Evolutionary conservation across 2,329 filamentous ascomycete genomes (phyloP), one percentile per base, ranked within the genome.

Genomic region (Phialophora macrospora): DNA sequence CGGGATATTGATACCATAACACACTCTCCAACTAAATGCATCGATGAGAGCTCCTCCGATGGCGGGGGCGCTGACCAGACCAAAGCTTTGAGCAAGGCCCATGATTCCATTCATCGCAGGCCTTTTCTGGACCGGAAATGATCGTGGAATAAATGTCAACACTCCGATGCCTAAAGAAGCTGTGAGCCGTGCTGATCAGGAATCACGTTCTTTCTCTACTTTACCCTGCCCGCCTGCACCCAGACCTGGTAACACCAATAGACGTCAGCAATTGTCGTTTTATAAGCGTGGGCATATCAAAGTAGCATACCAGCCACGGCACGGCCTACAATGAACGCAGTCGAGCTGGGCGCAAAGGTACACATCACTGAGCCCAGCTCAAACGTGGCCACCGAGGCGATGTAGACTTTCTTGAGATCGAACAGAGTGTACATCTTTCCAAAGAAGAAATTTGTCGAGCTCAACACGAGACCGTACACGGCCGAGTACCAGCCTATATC

Each of bases 301-400:
- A 44, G 38, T 5, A 44, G 38, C 52, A 55, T 30, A 55, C 52
- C 52, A 26, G 52, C 28, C 2, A 55, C 22, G 5, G 52, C 52
- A 17, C 52, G 24, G n/a, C 52, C 52, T 11, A 55, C 17, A 17
- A 55, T 55, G 26, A 55, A 55, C 22, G 30, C 26, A 7, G 7
- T 34, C 28, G 52, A 55, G 12, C 24, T 55, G n/a, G 52, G 28
- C 4, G 52, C 52, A n/a, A 75, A 72, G 7, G 73, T 77, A 66
- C 82, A 84, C 56, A 85, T 74, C 17, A 81, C 74, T 12, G 78
- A 81, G 22, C 83, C 83, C 60, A 83, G 52, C 69, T 84, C 82
- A 72, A 84, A 85, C 70, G 83, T 79, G 66, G 76, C 71, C 26
- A 84, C 74, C 0, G 80, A 79, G 17, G 68, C 66, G 14, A 84